Conservation (phyloP, 768 basidiomycete species). For the Hemileccinum rubropunctum region DNA sequence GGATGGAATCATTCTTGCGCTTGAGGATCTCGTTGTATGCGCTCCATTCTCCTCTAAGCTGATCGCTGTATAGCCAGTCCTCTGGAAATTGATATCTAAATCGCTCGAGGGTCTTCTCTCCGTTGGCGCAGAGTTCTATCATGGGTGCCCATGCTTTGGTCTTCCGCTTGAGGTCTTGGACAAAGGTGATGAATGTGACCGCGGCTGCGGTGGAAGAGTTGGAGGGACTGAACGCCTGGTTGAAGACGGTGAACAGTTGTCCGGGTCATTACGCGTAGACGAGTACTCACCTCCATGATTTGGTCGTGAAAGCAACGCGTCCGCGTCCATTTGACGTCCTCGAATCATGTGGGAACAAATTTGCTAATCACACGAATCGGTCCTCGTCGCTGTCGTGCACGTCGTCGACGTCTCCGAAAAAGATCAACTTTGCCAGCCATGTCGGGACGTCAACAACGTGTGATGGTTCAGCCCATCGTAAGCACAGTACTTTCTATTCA, state of each 20-base stretch:
- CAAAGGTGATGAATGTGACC: constrained; percentile 98
- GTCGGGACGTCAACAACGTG: constrained; percentile 91
- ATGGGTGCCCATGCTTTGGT: constrained; percentile 95
- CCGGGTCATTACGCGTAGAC: too few species aligned
- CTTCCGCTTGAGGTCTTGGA: constrained; percentile 97
- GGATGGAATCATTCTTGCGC: constrained; percentile 96
- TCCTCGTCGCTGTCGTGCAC: constrained; percentile 3
- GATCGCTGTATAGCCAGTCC: constrained; percentile 98
- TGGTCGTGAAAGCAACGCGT: constrained; percentile 15
- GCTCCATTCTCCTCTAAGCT: constrained; percentile 96
- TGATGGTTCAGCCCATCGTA: constrained; percentile 99
- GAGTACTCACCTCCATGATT: constrained; percentile 28
- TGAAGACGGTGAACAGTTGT: constrained; percentile 7
- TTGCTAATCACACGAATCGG: constrained; percentile 15
- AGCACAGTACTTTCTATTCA: constrained; percentile 29
- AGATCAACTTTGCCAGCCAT: constrained; percentile 47
- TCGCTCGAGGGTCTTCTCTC: constrained; percentile 95
- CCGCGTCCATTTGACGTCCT: constrained; percentile 15
- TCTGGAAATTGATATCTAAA: constrained; percentile 96
- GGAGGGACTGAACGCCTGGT: constrained; percentile 65
- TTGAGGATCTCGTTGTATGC: constrained; percentile 98
- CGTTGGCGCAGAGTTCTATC: constrained; percentile 91
- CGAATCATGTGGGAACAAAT: constrained; percentile 20
- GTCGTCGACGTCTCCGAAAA: constrained; percentile 7
- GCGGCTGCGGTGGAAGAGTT: constrained; percentile 96